Evolutionary conservation across 768 basidiomycete genomes (phyloP), one percentile per base, ranked within the genome.

Genomic region (Austroboletus eburneus): DNA sequence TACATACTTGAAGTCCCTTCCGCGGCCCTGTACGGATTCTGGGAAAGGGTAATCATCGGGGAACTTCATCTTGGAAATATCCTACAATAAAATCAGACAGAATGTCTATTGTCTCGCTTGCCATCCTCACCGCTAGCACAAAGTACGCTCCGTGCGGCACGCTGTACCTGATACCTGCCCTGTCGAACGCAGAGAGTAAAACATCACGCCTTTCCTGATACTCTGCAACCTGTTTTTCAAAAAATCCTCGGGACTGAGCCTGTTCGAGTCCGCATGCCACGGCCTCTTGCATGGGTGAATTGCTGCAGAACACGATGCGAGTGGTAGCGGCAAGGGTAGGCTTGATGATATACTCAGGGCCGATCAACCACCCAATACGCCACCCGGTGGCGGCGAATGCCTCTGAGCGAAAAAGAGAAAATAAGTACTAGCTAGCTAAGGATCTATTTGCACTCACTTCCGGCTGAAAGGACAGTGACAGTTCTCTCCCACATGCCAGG

Each of bases 401-500:
- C 74, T 97, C 92, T 94, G 67, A 14, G 10, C 13, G 21, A 5
- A 6, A 27, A 17, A 36, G n/a, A n/a, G n/a, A n/a, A n/a, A n/a
- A n/a, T n/a, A n/a, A n/a, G n/a, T n/a, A n/a, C n/a, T n/a, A n/a
- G n/a, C n/a, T n/a, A n/a, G n/a, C n/a, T n/a, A n/a, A n/a, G n/a
- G 0, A 22, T 30, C 9, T 25, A 10, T 43, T 34, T 27, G 16
- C 5, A 67, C 83, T 71, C 68, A 91, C 91, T 95, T 56, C 93
- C 93, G 23, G 90, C 94, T n/a, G 91, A 94, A 33, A 87, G 83
- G 45, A 97, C 90, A 7, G 95, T 97, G 35, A 99, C 83, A 0
- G 96, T 99, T 36, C 96, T 83, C 55, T 97, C 90, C 94, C 94
- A 98, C 90, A 98, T 96, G 18, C 92, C 91, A 5, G 93, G 94